phyloP scores from a whole-genome alignment of 805 yeast genomes.

The Candida corydali region DNA sequence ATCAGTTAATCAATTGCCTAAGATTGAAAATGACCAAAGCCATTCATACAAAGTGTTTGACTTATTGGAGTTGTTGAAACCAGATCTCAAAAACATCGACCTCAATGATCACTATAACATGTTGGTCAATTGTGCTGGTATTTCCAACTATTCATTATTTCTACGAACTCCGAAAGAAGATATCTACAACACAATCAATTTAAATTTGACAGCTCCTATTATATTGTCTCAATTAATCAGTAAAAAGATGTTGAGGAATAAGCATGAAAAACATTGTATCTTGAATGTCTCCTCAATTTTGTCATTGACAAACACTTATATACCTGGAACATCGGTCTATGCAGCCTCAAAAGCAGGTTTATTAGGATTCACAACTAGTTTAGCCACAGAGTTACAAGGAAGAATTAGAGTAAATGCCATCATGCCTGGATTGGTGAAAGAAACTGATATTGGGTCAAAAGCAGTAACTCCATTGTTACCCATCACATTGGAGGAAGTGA shows the following conservation, averaged over 20 bases:
- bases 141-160: conserved; percentile 54
- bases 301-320: conserved; percentile 30
- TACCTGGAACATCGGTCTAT: conserved; percentile 62
- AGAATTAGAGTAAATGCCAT: conserved; percentile 61
- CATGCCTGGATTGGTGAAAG: conserved; percentile 62
- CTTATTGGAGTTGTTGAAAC: conserved; percentile 5
- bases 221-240: conserved; percentile 50
- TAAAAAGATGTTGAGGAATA: conserved; percentile 43
- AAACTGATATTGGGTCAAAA: conserved; percentile 60
- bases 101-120: conserved; percentile 22
- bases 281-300: conserved; percentile 67
- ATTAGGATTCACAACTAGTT: conserved; percentile 52
- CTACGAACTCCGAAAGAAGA: conserved; percentile 35
- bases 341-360: conserved; percentile 71
- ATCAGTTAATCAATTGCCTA: conserved; percentile 8
- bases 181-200: conserved; percentile 43
- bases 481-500: conserved; percentile 26
- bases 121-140: conserved; percentile 64
- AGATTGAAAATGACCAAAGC: conserved; percentile 1
- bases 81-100: not conserved
- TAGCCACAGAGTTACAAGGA: conserved; percentile 57
- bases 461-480: conserved; percentile 15
- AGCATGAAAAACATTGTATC: conserved; percentile 29
- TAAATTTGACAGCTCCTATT: conserved; percentile 62
- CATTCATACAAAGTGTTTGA: conserved; percentile 12